phyloP scores from a whole-genome alignment of 2,329 filamentous ascomycete genomes.

The Aspergillus glaucus region DNA sequence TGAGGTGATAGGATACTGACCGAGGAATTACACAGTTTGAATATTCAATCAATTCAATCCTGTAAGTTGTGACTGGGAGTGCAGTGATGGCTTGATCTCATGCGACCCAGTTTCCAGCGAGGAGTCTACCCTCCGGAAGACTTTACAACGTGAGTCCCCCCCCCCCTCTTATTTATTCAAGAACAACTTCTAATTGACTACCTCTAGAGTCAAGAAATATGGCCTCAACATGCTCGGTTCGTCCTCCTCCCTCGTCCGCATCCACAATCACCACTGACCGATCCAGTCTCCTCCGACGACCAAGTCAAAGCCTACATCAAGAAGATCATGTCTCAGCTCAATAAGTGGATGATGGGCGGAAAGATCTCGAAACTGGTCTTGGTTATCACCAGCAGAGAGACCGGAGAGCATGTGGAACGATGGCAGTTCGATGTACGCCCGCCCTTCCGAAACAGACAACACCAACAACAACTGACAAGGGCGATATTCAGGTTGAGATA shows the following conservation, averaged over 20 bases:
- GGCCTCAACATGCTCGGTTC: conserved; percentile 89
- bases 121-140: conserved; percentile 86
- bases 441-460: background rate
- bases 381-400: conserved; percentile 95
- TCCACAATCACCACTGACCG: conserved; percentile 8
- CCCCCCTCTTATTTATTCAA: conserved; percentile 5
- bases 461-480: conserved; percentile 6
- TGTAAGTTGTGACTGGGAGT: conserved; percentile 50
- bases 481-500: conserved; percentile 47
- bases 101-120: conserved; percentile 65
- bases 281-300: conserved; percentile 80
- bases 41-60: conserved; percentile 95
- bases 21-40: conserved; percentile 63
- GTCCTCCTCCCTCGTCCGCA: conserved; percentile 12
- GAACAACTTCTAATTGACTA: conserved; percentile 2
- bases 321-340: conserved; percentile 96
- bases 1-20: conserved; percentile 3
- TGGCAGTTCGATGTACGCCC: conserved; percentile 88
- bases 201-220: conserved; percentile 83
- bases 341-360: conserved; percentile 94
- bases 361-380: conserved; percentile 97
- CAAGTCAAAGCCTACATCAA: conserved; percentile 99
- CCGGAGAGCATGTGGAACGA: conserved; percentile 87
- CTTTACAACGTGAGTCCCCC: conserved; percentile 69
- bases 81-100: conserved; percentile 11